phyloP scores from a whole-genome alignment of 2,329 filamentous ascomycete genomes.

The Laburnicola sp. region DNA sequence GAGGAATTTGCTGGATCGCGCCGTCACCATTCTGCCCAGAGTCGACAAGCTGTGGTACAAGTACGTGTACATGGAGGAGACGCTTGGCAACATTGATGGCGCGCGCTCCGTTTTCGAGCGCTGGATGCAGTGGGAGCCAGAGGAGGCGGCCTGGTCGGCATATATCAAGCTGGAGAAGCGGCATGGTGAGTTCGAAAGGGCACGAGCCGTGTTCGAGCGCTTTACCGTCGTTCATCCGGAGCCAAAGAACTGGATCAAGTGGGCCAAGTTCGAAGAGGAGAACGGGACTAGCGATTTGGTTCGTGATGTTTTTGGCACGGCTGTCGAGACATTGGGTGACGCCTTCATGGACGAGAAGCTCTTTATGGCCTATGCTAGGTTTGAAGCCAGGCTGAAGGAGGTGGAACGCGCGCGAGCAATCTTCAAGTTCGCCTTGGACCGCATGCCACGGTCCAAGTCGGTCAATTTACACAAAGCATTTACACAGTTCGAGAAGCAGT shows the following conservation, averaged over 20 bases:
- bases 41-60: constrained; percentile 99
- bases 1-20: constrained; percentile 88
- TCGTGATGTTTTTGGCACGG: constrained; percentile 84
- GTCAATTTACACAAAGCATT: constrained; percentile 87
- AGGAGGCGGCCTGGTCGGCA: constrained; percentile 91
- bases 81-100: constrained; percentile 88
- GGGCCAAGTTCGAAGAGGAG: constrained; percentile 96
- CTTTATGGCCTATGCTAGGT: constrained; percentile 93
- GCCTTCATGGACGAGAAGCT: constrained; percentile 95
- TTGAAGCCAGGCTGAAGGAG: constrained; percentile 92
- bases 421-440: constrained; percentile 94
- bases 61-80: constrained; percentile 99
- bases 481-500: constrained; percentile 98
- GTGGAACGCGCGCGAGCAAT: constrained; percentile 92
- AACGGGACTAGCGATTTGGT: constrained; percentile 89
- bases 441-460: constrained; percentile 84
- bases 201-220: constrained; percentile 84
- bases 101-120: constrained; percentile 93
- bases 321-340: constrained; percentile 86
- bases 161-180: constrained; percentile 98
- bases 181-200: constrained; percentile 87
- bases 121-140: constrained; percentile 98
- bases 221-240: constrained; percentile 94
- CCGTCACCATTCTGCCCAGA: constrained; percentile 87
- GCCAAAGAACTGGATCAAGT: constrained; percentile 97